These are phyloP conservation scores for Carnegiea gigantea DNA, from an alignment of 179 eudicot species.

Conservation along the genomic window DNA sequence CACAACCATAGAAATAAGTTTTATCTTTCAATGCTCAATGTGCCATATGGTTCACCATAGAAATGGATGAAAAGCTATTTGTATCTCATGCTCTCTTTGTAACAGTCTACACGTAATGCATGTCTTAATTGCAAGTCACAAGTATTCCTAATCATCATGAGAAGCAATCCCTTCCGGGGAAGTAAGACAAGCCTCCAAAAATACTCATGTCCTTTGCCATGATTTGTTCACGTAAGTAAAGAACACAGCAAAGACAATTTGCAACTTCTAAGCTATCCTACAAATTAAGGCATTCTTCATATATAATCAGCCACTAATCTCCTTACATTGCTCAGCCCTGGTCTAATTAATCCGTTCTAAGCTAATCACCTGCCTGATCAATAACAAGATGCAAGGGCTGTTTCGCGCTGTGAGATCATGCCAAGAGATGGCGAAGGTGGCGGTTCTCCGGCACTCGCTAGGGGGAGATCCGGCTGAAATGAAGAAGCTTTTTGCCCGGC, in stretches of 20 bases:
- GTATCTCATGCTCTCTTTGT: background rate
- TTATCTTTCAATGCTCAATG: no score
- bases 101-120: background rate
- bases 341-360: background rate
- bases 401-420: slow-evolving; percentile 41
- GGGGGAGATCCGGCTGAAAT: slow-evolving; percentile 19
- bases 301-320: background rate
- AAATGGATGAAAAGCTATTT: background rate
- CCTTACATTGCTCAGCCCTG: background rate
- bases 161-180: slow-evolving; percentile 6
- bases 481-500: slow-evolving; percentile 34
- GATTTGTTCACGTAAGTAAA: slow-evolving; percentile 28
- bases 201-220: background rate
- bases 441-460: slow-evolving; percentile 32
- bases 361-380: background rate
- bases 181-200: background rate
- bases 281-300: slow-evolving; percentile 25
- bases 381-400: slow-evolving; percentile 56
- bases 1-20: no score
- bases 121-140: slow-evolving; percentile 8
- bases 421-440: slow-evolving; percentile 45
- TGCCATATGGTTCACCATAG: background rate
- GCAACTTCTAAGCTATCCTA: slow-evolving; percentile 10
- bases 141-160: slow-evolving; percentile 1
- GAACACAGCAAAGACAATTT: slow-evolving; percentile 24